Evolutionary conservation across 1,284 basidiomycete genomes (phyloP).

Genomic region (Apiotrichum gracile): DNA sequence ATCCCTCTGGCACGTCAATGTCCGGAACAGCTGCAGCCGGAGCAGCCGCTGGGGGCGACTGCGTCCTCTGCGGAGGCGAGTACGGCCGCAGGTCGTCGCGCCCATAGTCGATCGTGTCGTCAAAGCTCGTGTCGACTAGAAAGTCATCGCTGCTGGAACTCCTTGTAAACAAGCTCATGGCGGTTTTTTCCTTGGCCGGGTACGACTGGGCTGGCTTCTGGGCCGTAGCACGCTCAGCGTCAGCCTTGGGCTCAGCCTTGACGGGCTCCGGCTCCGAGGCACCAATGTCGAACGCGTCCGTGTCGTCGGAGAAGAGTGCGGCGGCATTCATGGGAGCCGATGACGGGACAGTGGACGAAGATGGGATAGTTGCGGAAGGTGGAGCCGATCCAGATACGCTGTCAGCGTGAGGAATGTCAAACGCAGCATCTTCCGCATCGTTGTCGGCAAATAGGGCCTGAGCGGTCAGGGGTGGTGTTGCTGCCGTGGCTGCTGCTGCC

Average conservation of each 20-base stretch:
- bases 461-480: neutral
- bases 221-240: neutral
- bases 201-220: neutral
- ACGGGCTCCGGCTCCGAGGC: neutral
- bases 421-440: neutral
- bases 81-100: neutral
- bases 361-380: neutral
- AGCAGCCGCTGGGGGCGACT: neutral
- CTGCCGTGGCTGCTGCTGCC: neutral
- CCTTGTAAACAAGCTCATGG: slow-evolving; percentile 19
- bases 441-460: slow-evolving; percentile 13
- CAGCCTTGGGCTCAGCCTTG: neutral
- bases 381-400: neutral
- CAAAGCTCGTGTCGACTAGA: slow-evolving; percentile 34
- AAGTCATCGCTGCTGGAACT: too few relatives aligned
- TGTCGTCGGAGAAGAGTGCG: neutral
- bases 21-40: slow-evolving; percentile 13
- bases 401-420: slow-evolving; percentile 4
- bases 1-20: slow-evolving; percentile 39
- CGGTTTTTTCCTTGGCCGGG: neutral
- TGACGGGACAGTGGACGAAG: neutral
- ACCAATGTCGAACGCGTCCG: slow-evolving; percentile 11
- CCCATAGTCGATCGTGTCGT: slow-evolving; percentile 24
- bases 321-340: neutral
- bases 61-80: neutral